phyloP scores from a whole-genome alignment of 768 basidiomycete species.

The Dioszegia hungarica region DNA sequence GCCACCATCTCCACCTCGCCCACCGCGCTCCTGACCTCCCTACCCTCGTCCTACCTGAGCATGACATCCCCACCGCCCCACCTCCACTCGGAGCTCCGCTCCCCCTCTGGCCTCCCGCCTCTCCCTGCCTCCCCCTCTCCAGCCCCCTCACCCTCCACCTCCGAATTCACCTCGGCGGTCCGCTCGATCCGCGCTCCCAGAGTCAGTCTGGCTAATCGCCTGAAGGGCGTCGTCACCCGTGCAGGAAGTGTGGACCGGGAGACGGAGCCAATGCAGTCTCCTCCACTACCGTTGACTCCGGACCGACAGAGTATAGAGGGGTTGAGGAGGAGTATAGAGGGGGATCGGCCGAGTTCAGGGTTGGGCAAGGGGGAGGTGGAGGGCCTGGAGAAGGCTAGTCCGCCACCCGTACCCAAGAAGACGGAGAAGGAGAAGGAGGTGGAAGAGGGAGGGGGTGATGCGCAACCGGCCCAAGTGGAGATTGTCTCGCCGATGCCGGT shows the following conservation, averaged over 20 bases:
- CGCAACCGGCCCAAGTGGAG: neutral
- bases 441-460: neutral
- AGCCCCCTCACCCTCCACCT: neutral
- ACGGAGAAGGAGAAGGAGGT: neutral
- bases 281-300: neutral
- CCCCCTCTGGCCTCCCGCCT: neutral
- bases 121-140: conserved; percentile 1
- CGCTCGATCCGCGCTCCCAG: conserved; percentile 4
- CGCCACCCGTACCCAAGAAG: neutral
- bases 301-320: conserved; percentile 1
- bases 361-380: neutral
- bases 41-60: neutral
- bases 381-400: neutral
- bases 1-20: neutral
- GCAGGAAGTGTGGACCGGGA: conserved; percentile 8
- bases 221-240: conserved; percentile 8
- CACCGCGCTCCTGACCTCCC: neutral
- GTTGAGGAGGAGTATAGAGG: conserved; percentile 4
- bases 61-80: neutral
- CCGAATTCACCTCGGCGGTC: neutral
- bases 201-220: conserved; percentile 13
- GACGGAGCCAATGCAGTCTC: neutral
- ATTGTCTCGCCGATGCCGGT: conserved; percentile 1
- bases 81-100: neutral
- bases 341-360: neutral